These are phyloP conservation scores for Aspergillus bertholletiae DNA, from an alignment of 495 filamentous ascomycete genomes.

Conservation along the genomic window DNA sequence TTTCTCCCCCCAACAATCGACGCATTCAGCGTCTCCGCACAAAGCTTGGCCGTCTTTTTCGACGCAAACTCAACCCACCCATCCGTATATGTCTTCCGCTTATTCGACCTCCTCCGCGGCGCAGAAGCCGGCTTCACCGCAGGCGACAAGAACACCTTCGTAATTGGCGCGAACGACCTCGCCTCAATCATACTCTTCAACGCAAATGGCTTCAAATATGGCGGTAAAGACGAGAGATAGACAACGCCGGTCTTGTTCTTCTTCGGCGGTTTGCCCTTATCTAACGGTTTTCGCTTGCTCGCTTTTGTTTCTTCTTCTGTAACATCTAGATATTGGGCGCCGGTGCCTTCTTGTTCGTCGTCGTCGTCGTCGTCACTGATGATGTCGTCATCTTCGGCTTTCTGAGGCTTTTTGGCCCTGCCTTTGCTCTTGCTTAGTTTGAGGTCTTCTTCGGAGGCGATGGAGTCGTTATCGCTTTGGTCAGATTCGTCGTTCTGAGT, in stretches of 20 bases:
- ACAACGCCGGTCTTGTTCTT: conserved; percentile 66
- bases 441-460: conserved; percentile 6
- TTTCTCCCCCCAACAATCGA: conserved; percentile 82
- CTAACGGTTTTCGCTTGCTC: conserved; percentile 17
- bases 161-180: conserved; percentile 66
- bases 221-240: conserved; percentile 87
- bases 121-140: conserved; percentile 62
- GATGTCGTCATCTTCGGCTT: not conserved
- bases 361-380: no score
- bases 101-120: conserved; percentile 70
- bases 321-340: conserved; percentile 19
- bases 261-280: conserved; percentile 24
- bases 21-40: conserved; percentile 82
- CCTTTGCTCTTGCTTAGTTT: conserved; percentile 26
- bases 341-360: conserved; percentile 6
- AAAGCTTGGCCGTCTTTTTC: conserved; percentile 75
- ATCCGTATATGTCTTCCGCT: conserved; percentile 81
- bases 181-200: conserved; percentile 72
- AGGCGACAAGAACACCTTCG: conserved; percentile 83
- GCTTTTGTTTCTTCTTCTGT: conserved; percentile 12
- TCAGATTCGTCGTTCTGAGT: conserved; percentile 17
- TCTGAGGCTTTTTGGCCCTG: conserved; percentile 7
- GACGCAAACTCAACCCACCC: conserved; percentile 90
- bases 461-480: conserved; percentile 3
- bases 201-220: conserved; percentile 88